phyloP scores from a whole-genome alignment of 768 basidiomycete genomes.

The Boletus speciosus region DNA sequence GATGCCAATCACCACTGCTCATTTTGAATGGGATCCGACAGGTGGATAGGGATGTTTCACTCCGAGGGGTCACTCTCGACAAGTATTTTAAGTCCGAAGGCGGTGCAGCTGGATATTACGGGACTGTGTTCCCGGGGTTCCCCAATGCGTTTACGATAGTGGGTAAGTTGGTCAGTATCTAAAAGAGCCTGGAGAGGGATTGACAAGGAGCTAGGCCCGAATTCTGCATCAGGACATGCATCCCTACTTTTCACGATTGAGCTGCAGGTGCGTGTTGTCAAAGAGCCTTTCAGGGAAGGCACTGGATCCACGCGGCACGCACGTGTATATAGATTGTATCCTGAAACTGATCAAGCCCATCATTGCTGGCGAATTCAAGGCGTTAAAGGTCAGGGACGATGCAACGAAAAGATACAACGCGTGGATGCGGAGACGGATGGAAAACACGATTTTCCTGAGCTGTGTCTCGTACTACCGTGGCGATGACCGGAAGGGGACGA shows the following conservation, averaged over 20 bases:
- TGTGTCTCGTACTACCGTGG: conserved; percentile 41
- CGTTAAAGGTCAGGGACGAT: not conserved
- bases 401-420: not conserved
- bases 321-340: not conserved
- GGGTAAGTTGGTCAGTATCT: not conserved
- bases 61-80: not conserved
- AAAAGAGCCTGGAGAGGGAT: not conserved
- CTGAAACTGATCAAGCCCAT: conserved; percentile 4
- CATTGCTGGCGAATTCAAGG: not conserved
- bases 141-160: not conserved
- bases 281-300: not conserved
- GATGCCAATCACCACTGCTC: not conserved
- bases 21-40: not conserved
- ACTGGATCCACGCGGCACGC: conserved; percentile 2
- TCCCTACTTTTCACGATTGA: not conserved
- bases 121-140: conserved; percentile 43
- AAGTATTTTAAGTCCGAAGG: not conserved
- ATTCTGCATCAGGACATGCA: not conserved
- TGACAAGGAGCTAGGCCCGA: not conserved
- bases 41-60: not conserved
- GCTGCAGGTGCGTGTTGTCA: not conserved
- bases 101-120: conserved; percentile 39
- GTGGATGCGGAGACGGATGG: conserved; percentile 45
- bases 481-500: conserved; percentile 25
- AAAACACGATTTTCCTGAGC: conserved; percentile 34